These are phyloP conservation scores for Cucurbita ficifolia DNA, from an alignment of 306 rosid genomes.

Conservation along the genomic window DNA sequence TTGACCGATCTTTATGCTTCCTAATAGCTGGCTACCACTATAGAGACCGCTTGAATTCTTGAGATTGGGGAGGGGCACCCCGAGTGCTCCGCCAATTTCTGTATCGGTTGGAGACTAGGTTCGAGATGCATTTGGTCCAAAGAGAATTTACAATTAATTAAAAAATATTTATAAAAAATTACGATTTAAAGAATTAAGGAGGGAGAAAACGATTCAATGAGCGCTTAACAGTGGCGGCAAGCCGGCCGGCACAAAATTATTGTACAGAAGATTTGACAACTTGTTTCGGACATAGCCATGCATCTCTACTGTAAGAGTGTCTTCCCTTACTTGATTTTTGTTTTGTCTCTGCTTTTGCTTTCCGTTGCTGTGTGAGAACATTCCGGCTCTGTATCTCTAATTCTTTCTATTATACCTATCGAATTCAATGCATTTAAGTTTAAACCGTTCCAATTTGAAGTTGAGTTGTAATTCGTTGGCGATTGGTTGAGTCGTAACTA, in stretches of 20 bases:
- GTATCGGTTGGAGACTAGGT: no score
- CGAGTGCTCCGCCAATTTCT: no score
- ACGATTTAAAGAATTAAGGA: background rate
- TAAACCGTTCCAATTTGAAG: background rate
- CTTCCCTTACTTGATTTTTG: background rate
- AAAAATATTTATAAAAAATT: no score
- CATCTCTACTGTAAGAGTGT: background rate
- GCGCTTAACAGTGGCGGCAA: background rate
- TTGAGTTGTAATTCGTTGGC: background rate
- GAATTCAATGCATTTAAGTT: background rate
- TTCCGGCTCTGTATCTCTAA: background rate
- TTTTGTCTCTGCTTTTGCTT: background rate
- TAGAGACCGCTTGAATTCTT: background rate
- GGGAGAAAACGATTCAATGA: background rate
- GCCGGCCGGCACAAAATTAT: background rate
- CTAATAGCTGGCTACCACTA: background rate
- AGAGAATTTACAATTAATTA: no score
- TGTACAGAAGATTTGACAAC: background rate
- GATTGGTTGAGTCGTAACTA: background rate
- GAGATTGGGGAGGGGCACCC: no score
- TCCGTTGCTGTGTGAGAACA: background rate
- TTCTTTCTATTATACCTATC: background rate
- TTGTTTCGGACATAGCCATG: background rate
- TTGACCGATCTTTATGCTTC: background rate
- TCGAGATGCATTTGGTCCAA: no score